Base-by-base conservation (phyloP, 139 green algal species). In the Spirogloea muscicola region DNA sequence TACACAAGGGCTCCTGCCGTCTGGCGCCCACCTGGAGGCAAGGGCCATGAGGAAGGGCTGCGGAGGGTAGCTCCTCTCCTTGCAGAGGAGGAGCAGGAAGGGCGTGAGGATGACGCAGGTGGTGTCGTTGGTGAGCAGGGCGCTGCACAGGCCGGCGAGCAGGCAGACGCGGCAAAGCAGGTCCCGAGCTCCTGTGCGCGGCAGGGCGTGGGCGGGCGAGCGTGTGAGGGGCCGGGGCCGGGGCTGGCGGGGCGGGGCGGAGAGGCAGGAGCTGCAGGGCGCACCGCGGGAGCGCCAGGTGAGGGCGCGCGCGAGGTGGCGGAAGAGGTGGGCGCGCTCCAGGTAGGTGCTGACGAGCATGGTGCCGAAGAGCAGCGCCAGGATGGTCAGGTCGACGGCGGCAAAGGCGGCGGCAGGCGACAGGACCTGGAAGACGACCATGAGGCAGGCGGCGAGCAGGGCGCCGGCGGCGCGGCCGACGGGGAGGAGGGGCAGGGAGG, bases 351-450 rank as follows among this genome's bases (percentile, higher is more conserved):
- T 68, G 21, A 68, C 7, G 9, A 68, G 13, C 59, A 68, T 68
- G 18, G 59, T 68, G 13, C 38, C 59, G 57, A 68, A 68, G 13
- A 68, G 59, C 7, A 68, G 59, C 13, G 13, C 59, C 59, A 68
- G 13, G 18, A 58, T 57, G 25, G 37, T 25, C 9, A 68, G 59
- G 59, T 68, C 27, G 6, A 68, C 13, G 7, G 59, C 59, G 6
- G 37, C 38, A 68, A 68, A 68, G 21, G 59, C 59, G 13, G 72
- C 65, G 6, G 21, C 16, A 7, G 65, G 9, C 6, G 49, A 73
- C 9, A 74, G 49, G 6, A 68, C 48, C 13, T 67, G 52, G 55
- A 74, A 73, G 7, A 74, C 33, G n/a, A 68, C 48, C 46, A 71
- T 64, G 9, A 71, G 13, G 25, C 13, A 61, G 42, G 61, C 39